These are phyloP conservation scores for Podaxis sp. DNA, from an alignment of 768 basidiomycete species.

Conservation along the genomic window DNA sequence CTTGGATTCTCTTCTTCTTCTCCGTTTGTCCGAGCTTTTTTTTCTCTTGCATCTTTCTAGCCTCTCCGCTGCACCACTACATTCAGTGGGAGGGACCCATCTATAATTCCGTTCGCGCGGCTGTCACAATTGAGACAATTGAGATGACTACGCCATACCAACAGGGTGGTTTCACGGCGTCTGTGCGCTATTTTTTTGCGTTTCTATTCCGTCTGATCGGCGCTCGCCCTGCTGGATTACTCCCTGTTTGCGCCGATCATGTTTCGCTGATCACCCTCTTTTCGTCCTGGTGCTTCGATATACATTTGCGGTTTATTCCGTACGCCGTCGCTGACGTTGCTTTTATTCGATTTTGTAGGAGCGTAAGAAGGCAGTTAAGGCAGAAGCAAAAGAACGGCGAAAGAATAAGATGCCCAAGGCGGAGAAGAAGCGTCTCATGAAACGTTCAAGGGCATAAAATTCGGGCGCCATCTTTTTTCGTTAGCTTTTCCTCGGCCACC, in stretches of 20 bases:
- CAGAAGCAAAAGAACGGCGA: constrained; percentile 82
- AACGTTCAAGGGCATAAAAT: constrained; percentile 35
- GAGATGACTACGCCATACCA: background rate
- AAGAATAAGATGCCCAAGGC: constrained; percentile 95
- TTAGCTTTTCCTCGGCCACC: background rate
- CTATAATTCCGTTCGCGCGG: background rate
- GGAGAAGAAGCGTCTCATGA: constrained; percentile 88
- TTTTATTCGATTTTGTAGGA: constrained; percentile 51
- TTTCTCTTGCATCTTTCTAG: background rate
- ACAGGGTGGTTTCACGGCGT: background rate
- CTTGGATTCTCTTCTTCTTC: background rate
- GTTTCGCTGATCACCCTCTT: background rate
- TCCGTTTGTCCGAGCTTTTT: background rate
- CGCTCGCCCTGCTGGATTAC: background rate
- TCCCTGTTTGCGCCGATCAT: background rate
- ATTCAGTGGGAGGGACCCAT: background rate
- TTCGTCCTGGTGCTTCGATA: background rate
- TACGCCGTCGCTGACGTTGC: background rate
- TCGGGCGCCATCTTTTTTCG: background rate
- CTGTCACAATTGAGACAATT: background rate
- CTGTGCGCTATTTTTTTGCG: background rate
- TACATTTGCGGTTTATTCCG: background rate
- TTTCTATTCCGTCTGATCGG: constrained; percentile 1
- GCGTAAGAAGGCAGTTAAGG: constrained; percentile 87
- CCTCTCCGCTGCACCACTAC: background rate